A percentile compares a stretch with the other conserved stretches of the same genome.
phyloP scores from a whole-genome alignment of 2,329 filamentous ascomycete genomes.

The Venturiaceae sp. region DNA sequence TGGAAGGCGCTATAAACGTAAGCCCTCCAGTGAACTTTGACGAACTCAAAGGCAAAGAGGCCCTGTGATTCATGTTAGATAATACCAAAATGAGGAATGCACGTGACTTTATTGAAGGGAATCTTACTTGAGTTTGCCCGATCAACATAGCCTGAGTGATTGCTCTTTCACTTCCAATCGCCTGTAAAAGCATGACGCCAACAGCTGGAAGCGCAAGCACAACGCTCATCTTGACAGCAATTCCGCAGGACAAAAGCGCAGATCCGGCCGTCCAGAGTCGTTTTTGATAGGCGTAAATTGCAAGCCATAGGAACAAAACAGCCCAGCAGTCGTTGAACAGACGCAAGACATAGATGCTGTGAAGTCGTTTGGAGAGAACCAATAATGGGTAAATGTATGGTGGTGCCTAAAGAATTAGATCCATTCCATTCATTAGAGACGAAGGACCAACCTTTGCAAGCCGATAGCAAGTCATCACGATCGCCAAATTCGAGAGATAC shows the following conservation, averaged over 20 bases:
- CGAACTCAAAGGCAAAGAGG: slow-evolving; percentile 57
- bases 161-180: slow-evolving; percentile 54
- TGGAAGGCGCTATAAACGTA: slow-evolving; percentile 85
- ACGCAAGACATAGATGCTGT: slow-evolving; percentile 85
- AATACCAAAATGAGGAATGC: not conserved
- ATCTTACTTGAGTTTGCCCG: slow-evolving; percentile 62
- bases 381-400: slow-evolving; percentile 82
- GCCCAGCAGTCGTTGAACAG: slow-evolving; percentile 96
- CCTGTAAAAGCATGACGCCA: slow-evolving; percentile 65
- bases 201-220: slow-evolving; percentile 76
- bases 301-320: slow-evolving; percentile 68
- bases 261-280: slow-evolving; percentile 64
- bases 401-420: slow-evolving; percentile 47
- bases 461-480: slow-evolving; percentile 78
- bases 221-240: slow-evolving; percentile 94
- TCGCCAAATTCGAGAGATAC: slow-evolving; percentile 64
- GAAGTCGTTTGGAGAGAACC: slow-evolving; percentile 80
- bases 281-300: slow-evolving; percentile 70
- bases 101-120: slow-evolving; percentile 24
- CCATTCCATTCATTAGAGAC: not conserved
- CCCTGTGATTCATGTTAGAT: slow-evolving; percentile 25
- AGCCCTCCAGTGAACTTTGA: slow-evolving; percentile 51
- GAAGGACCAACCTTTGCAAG: slow-evolving; percentile 51
- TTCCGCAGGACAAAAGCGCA: slow-evolving; percentile 62
- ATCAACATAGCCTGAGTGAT: slow-evolving; percentile 64